phyloP scores from a whole-genome alignment of 2,329 filamentous ascomycete species.

The Simplicillium sp. region DNA sequence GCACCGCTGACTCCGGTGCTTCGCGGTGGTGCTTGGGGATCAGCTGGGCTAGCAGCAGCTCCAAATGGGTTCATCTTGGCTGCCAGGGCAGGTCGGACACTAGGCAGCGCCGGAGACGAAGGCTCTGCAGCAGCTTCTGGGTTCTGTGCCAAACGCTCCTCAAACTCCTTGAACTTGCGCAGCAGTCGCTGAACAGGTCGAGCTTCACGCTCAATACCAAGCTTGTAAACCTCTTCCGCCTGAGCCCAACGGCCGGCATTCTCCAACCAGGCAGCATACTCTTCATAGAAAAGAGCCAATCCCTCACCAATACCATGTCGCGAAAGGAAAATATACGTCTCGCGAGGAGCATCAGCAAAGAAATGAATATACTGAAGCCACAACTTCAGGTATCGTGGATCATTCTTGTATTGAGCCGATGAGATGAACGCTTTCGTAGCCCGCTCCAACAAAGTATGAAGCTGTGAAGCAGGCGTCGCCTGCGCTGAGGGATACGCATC shows the following conservation, averaged over 20 bases:
- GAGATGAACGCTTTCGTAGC: constrained; percentile 84
- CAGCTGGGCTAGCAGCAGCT: constrained; percentile 39
- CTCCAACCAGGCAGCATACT: constrained; percentile 92
- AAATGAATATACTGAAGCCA: constrained; percentile 93
- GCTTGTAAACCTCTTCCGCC: constrained; percentile 85
- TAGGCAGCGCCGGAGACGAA: constrained; percentile 78
- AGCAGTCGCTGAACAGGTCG: constrained; percentile 70
- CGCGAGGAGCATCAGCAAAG: constrained; percentile 86
- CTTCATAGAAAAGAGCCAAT: constrained; percentile 90
- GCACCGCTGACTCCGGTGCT: constrained; percentile 36
- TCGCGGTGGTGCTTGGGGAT: constrained; percentile 56
- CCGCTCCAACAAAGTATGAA: constrained; percentile 81
- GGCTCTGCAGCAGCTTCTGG: constrained; percentile 57
- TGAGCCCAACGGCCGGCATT: constrained; percentile 74
- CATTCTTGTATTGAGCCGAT: constrained; percentile 86
- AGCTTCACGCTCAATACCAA: constrained; percentile 84
- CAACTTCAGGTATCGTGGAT: constrained; percentile 83
- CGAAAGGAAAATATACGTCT: constrained; percentile 85
- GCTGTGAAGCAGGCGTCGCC: constrained; percentile 82
- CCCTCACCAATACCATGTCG: constrained; percentile 80
- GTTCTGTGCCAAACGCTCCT: constrained; percentile 61
- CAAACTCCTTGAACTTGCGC: constrained; percentile 89
- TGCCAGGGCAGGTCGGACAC: constrained; percentile 71
- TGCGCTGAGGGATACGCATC: constrained; percentile 92
- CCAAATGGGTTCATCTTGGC: constrained; percentile 80